Base-by-base conservation (phyloP, 1,284 basidiomycete genomes). In the Earliella scabrosa region DNA sequence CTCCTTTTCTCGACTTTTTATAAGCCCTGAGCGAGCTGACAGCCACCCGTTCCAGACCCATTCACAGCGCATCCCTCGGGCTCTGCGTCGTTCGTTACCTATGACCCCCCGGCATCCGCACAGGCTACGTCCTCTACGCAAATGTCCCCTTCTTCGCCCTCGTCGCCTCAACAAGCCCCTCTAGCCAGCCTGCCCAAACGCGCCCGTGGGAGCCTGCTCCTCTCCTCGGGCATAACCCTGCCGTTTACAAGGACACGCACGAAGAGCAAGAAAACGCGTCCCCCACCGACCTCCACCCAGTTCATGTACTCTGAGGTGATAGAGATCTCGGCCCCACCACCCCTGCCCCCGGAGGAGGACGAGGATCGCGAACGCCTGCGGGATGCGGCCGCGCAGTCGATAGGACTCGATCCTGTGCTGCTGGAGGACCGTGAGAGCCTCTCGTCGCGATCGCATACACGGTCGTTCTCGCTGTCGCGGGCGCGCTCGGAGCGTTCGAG, bases 301-400 rank as follows among this genome's bases (percentile, higher is more conserved):
- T 67, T 83, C 39, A 69, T 87, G 29, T 74, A 87, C 49, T 82
- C 86, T 8, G 87, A 82, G 43, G 86, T 90, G 50, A 87, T 91
- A 50, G 88, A 91, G 68, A 90, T 91, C 40, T 80, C 75, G 46
- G 85, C 85, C 10, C 73, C 77, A 34, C 73, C 76, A 14, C 55
- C 60, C 34, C 67, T 75, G 54, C 65, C 63, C 3, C 77, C 88
- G 59, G 80, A 80, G 49, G 89, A 92, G 64, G 77, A 82, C 38
- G 83, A 86, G 64, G 90, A 92, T 64, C 82, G 89, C 14, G 82
- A 87, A 60, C 81, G 88, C 24, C 72, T 92, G 38, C 76, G 88
- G 27, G 86, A 88, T 53, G 85, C 82, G 34, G 90, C 90, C 18
- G 90, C 89, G 0, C 85, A 89, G 65, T 83, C 86, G 7, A 82